Conservation (phyloP, 2,329 filamentous ascomycete genomes). For the Zasmidium citrigriseum region DNA sequence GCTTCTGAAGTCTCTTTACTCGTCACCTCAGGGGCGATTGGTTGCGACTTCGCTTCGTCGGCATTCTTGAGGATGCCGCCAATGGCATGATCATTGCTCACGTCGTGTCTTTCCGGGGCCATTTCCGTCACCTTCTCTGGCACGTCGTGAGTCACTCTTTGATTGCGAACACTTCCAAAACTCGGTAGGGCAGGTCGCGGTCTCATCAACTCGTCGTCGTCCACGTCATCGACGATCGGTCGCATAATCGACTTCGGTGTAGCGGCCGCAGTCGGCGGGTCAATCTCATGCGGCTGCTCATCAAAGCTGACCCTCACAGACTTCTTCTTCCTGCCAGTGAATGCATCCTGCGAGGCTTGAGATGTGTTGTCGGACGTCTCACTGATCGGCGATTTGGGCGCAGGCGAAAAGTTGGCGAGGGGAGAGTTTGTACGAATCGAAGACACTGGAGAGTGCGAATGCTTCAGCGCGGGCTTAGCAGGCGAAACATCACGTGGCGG, state of each 20-base stretch:
- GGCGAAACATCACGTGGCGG: slow-evolving; percentile 72
- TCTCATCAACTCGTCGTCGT: slow-evolving; percentile 65
- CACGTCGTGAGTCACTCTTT: slow-evolving; percentile 38
- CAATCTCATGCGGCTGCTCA: slow-evolving; percentile 47
- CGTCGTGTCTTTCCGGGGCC: slow-evolving; percentile 44
- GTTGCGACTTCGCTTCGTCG: slow-evolving; percentile 53
- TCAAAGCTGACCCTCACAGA: slow-evolving; percentile 77
- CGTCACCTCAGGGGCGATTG: slow-evolving; percentile 70
- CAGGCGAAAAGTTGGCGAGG: slow-evolving; percentile 53
- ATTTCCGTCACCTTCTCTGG: slow-evolving; percentile 55
- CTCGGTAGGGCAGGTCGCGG: slow-evolving; percentile 72
- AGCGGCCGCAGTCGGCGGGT: slow-evolving; percentile 48
- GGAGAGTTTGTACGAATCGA: slow-evolving; percentile 45
- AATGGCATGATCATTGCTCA: slow-evolving; percentile 62
- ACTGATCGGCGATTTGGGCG: slow-evolving; percentile 48
- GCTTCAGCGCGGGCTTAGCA: slow-evolving; percentile 75
- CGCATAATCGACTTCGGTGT: slow-evolving; percentile 36
- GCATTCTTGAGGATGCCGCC: slow-evolving; percentile 60
- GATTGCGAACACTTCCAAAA: slow-evolving; percentile 68
- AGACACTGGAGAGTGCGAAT: slow-evolving; percentile 51
- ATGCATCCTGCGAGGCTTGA: slow-evolving; percentile 35
- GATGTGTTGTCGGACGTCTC: slow-evolving; percentile 61
- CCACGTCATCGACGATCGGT: slow-evolving; percentile 37
- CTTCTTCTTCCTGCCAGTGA: slow-evolving; percentile 58
- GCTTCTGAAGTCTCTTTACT: slow-evolving; percentile 65